Evolutionary conservation across 2,329 filamentous ascomycete genomes (phyloP).

Genomic region (Tympanopsis confertula): DNA sequence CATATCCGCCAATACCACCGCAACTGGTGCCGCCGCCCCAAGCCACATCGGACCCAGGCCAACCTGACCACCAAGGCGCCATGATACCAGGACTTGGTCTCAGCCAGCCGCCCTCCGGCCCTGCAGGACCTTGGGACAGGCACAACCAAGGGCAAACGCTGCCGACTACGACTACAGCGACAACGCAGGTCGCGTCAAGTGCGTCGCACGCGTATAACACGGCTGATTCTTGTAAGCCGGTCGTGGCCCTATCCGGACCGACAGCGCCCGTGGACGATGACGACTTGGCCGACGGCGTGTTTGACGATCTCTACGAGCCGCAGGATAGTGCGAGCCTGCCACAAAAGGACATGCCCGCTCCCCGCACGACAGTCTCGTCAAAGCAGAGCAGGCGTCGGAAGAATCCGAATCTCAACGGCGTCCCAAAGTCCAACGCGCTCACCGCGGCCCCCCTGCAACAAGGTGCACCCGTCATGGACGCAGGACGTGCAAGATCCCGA

Average conservation of each 20-base stretch:
- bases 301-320: slow-evolving; percentile 43
- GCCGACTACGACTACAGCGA: too few relatives aligned
- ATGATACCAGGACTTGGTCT: neutral
- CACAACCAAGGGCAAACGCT: neutral
- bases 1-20: neutral
- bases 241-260: slow-evolving; percentile 1
- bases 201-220: neutral
- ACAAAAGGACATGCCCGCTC: neutral
- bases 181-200: neutral
- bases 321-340: neutral
- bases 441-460: slow-evolving; percentile 14
- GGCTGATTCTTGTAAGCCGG: neutral
- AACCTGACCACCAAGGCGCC: neutral
- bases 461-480: slow-evolving; percentile 8
- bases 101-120: neutral
- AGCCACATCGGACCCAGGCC: neutral
- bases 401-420: slow-evolving; percentile 4
- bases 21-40: too few relatives aligned
- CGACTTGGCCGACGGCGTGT: slow-evolving; percentile 62
- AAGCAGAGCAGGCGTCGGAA: neutral
- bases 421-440: slow-evolving; percentile 9
- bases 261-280: slow-evolving; percentile 48
- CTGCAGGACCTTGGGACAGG: neutral
- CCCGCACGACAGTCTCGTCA: slow-evolving; percentile 6
- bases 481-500: slow-evolving; percentile 13